phyloP scores from a whole-genome alignment of 371 early-diverging fungal species.

The Entomophthora muscae region DNA sequence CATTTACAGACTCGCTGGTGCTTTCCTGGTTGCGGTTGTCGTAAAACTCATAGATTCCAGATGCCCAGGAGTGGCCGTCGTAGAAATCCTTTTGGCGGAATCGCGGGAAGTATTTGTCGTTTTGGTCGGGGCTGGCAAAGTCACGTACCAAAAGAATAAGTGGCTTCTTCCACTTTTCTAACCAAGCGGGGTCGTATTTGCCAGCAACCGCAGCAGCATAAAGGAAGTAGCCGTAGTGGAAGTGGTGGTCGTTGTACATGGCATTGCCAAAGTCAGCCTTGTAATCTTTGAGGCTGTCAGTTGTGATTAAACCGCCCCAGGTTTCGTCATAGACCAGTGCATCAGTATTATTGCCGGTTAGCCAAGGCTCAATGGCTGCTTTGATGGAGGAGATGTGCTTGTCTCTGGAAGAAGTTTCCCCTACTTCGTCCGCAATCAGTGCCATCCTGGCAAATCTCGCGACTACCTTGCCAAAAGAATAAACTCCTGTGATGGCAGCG shows the following conservation, averaged over 20 bases:
- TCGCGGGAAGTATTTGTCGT: conserved; percentile 38
- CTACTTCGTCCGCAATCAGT: conserved; percentile 29
- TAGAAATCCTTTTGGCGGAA: too few species aligned
- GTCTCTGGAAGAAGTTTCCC: conserved; percentile 16
- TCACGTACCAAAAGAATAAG: conserved; percentile 36
- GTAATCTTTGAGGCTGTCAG: conserved; percentile 10
- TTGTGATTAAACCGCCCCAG: conserved; percentile 12
- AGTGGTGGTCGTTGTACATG: conserved; percentile 52
- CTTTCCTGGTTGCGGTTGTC: conserved; percentile 62
- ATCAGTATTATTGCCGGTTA: conserved; percentile 28
- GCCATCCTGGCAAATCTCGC: conserved; percentile 44
- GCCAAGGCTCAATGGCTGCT: conserved; percentile 24
- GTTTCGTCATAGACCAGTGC: conserved; percentile 37
- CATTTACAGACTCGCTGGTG: conserved; percentile 53
- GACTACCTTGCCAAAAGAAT: conserved; percentile 55
- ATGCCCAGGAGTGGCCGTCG: too few species aligned
- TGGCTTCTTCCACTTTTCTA: conserved; percentile 18
- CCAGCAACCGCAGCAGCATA: too few species aligned
- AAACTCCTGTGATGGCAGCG: conserved; percentile 25
- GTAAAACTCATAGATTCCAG: conserved; percentile 36
- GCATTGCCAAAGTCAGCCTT: conserved; percentile 32
- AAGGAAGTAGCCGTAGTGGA: too few species aligned
- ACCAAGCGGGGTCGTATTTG: conserved; percentile 34
- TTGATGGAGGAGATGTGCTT: conserved; percentile 26
- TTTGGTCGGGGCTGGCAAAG: conserved; percentile 33